Evolutionary conservation across 305 asterid species (phyloP).

Genomic region (Striga hermonthica): DNA sequence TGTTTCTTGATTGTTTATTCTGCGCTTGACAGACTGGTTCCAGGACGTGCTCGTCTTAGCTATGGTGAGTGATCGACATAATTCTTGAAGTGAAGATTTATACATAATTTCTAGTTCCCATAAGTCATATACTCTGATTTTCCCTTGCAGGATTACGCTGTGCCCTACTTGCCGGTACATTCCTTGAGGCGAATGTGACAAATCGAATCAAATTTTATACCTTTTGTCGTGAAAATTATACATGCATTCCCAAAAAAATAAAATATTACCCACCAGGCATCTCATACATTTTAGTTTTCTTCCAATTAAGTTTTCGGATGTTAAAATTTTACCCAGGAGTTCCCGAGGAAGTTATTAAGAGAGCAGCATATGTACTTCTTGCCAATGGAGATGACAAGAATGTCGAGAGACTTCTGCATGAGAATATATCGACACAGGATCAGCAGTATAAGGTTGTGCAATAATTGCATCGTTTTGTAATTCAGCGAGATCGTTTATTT

Average conservation of each 20-base stretch:
- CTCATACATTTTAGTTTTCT: slow-evolving; percentile 13
- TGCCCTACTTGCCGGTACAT: slow-evolving; percentile 88
- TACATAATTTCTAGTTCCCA: slow-evolving; percentile 24
- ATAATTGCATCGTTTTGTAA: neutral
- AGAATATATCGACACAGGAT: slow-evolving; percentile 59
- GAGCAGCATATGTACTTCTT: slow-evolving; percentile 65
- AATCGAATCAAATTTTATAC: slow-evolving; percentile 11
- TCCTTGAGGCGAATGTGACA: slow-evolving; percentile 20
- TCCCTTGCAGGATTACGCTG: slow-evolving; percentile 84
- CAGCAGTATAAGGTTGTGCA: slow-evolving; percentile 69
- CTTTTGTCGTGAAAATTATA: slow-evolving; percentile 13
- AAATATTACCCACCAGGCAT: neutral
- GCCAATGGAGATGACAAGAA: slow-evolving; percentile 47
- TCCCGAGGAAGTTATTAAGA: slow-evolving; percentile 59
- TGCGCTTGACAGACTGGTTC: slow-evolving; percentile 64
- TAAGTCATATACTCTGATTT: slow-evolving; percentile 30
- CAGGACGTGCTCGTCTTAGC: slow-evolving; percentile 88
- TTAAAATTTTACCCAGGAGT: slow-evolving; percentile 51
- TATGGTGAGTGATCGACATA: slow-evolving; percentile 58
- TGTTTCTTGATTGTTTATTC: slow-evolving; percentile 25
- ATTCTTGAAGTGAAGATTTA: slow-evolving; percentile 26
- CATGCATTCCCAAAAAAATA: slow-evolving; percentile 20
- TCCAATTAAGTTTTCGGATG: slow-evolving; percentile 13
- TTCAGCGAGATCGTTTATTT: neutral
- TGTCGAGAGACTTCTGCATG: slow-evolving; percentile 52